Conservation (phyloP, 2,329 filamentous ascomycete genomes). For the Magnaporthales sp. region DNA sequence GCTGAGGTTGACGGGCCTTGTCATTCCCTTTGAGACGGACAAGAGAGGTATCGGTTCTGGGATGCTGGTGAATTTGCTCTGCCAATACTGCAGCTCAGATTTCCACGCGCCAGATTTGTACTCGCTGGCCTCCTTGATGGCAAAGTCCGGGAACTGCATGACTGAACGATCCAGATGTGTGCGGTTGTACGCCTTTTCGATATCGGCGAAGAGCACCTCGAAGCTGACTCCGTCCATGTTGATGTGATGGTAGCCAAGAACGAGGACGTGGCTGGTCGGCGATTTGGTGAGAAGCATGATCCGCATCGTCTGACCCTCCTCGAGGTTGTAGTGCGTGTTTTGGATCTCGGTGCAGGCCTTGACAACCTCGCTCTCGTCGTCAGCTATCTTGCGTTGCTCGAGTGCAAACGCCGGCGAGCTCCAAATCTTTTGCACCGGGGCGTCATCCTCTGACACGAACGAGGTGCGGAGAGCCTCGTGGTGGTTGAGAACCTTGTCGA, state of each 20-base stretch:
- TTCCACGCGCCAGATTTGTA: neutral
- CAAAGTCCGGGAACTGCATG: neutral
- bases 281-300: neutral
- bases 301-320: neutral
- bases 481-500: conserved; percentile 5
- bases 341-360: neutral
- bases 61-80: neutral
- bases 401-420: neutral
- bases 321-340: neutral
- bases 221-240: neutral
- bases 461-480: conserved; percentile 25
- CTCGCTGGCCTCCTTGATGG: neutral
- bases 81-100: neutral
- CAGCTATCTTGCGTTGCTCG: neutral
- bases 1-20: neutral
- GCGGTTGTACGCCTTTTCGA: neutral
- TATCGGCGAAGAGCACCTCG: neutral
- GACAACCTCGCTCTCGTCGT: neutral
- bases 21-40: neutral
- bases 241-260: conserved; percentile 3
- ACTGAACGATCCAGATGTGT: neutral
- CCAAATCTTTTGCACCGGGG: conserved; percentile 7
- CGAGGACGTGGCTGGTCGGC: neutral
- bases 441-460: conserved; percentile 15
- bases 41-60: neutral